Evolutionary conservation across 192 early-diverging fungal species (phyloP), one percentile per base, ranked within the genome.

Genomic region (Funneliformis mosseae): DNA sequence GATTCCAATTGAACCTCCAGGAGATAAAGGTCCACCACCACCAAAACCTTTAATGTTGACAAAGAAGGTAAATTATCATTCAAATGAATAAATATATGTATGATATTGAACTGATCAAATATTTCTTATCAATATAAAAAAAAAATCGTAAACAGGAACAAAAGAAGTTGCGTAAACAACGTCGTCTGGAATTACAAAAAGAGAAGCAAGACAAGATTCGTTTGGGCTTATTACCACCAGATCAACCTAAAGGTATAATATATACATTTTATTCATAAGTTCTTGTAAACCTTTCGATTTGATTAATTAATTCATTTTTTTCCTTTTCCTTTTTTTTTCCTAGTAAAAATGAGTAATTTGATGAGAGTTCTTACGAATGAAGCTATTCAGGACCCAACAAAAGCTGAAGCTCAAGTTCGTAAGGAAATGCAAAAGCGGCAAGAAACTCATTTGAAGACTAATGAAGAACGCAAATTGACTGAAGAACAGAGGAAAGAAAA

Each of bases 171-270:
- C 89, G 98, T 62, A 89, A 97, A 46, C 97, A 99, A 81, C 85
- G 90, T 33, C 90, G 97, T 28, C 77, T 88, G 39, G 98, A 98
- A 72, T 80, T 88, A 41, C 93, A 95, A 78, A 94, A 94, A 81
- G 98, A 99, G 81, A 96, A 95, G 63, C 97, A 94, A 64, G 97
- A 99, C 62, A 97, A 97, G 78, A 95, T 97, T 64, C 91, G 96
- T 70, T 87, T 99, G 5, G 98, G 98, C 2, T 86, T 99, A 33
- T 80, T 97, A 74, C 95, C 95, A 42, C 94, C 97, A 0, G 97
- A 98, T 76, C 92, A 93, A 77, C 95, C 96, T 38, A 96, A 96
- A 81, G 83, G 85, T 81, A 2, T n/a, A 74, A 27, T 62, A n/a
- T 21, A 60, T 28, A 8, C 6, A n/a, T 10, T 62, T 76, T 62